phyloP scores from a whole-genome alignment of 768 basidiomycete genomes.

The Russula olivacea region DNA sequence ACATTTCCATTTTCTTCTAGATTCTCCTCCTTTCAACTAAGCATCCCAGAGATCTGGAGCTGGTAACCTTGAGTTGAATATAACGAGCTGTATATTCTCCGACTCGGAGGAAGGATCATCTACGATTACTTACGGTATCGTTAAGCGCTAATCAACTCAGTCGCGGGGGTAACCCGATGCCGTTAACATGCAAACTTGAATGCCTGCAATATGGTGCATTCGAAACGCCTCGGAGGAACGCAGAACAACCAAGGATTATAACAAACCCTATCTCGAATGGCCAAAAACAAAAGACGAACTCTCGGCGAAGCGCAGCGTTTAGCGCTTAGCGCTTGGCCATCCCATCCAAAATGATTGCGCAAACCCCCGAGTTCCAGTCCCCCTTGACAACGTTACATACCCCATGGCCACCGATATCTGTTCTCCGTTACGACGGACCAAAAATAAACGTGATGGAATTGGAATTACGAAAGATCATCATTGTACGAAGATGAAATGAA shows the following conservation, averaged over 20 bases:
- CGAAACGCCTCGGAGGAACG: neutral
- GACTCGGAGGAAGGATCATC: neutral
- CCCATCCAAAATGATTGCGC: neutral
- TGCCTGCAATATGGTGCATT: neutral
- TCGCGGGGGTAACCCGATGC: neutral
- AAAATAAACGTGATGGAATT: slow-evolving; percentile 30
- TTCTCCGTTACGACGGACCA: slow-evolving; percentile 3
- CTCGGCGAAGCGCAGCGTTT: neutral
- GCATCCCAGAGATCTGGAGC: neutral
- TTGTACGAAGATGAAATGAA: slow-evolving; percentile 28
- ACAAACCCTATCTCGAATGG: neutral
- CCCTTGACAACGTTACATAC: neutral
- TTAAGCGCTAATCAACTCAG: neutral
- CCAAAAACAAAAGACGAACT: neutral
- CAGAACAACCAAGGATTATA: neutral
- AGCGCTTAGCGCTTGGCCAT: neutral
- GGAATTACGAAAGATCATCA: slow-evolving; percentile 36
- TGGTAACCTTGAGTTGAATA: neutral
- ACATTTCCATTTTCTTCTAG: neutral
- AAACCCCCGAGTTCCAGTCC: neutral
- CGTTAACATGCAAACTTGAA: neutral
- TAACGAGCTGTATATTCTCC: neutral
- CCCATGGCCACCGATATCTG: neutral
- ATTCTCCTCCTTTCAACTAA: neutral
- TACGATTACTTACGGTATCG: neutral